phyloP scores from a whole-genome alignment of 2,329 filamentous ascomycete species.

The Hortaea werneckii region DNA sequence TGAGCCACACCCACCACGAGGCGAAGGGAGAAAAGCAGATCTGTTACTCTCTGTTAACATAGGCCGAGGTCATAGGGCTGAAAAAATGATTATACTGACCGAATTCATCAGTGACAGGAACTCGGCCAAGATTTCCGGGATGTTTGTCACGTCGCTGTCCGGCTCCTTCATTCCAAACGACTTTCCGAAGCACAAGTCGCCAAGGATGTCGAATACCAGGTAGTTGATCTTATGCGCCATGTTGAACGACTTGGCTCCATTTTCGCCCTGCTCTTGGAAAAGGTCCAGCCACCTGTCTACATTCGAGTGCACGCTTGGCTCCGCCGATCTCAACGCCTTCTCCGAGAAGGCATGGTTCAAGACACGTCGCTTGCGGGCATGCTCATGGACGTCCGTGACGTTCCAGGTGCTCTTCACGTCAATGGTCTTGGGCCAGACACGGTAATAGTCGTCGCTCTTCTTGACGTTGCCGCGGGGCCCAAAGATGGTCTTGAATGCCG shows the following conservation, averaged over 20 bases:
- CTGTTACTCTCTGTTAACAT: no score
- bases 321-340: slow-evolving; percentile 34
- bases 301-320: slow-evolving; percentile 36
- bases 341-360: slow-evolving; percentile 39
- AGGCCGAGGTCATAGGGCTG: no score
- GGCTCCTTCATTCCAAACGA: slow-evolving; percentile 17
- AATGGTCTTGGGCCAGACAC: slow-evolving; percentile 30
- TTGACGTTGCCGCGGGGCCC: slow-evolving; percentile 37
- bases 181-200: slow-evolving; percentile 27
- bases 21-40: no score
- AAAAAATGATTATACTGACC: no score
- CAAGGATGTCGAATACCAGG: slow-evolving; percentile 37
- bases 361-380: slow-evolving; percentile 38
- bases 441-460: slow-evolving; percentile 42
- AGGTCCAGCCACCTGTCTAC: slow-evolving; percentile 33
- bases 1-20: no score
- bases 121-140: no score
- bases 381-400: slow-evolving; percentile 35
- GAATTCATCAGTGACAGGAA: no score
- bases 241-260: slow-evolving; percentile 31
- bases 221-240: slow-evolving; percentile 35
- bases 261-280: slow-evolving; percentile 30
- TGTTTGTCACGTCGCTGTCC: slow-evolving; percentile 29
- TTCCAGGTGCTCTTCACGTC: slow-evolving; percentile 38
- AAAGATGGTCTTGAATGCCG: slow-evolving; percentile 50